Evolutionary conservation across 2,329 filamentous ascomycete genomes (phyloP), one percentile per base, ranked within the genome.

Genomic region (Fusarium setosum): DNA sequence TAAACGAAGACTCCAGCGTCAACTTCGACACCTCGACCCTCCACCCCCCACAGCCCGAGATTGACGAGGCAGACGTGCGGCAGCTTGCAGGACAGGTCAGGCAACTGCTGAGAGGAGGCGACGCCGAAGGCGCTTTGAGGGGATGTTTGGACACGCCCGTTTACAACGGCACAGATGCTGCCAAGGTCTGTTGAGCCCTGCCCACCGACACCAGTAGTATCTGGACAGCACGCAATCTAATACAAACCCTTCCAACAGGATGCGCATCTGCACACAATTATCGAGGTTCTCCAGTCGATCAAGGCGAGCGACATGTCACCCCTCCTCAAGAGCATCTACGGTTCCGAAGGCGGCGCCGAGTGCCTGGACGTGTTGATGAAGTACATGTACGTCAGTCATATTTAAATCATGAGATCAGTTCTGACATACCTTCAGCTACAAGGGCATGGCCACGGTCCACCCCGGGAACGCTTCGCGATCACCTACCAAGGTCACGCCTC

Each of bases 301-400:
- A 94, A 97, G 77, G 94, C 96, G 75, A 92, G 92, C 72, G 96
- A 99, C 72, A 98, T 98, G 92, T 93, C 90, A 66, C 92, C 93
- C 13, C 89, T 98, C 73, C 83, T 99, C 69, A 89, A 90, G 80
- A 88, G 90, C 58, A 91, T 98, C 74, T 94, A 96, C 81, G 83
- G 83, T 60, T 89, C 90, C 11, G 88, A 92, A 49, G 92, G 92
- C 63, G 96, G 96, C 24, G 88, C 88, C 63, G 96, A 98, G 80
- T 86, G 92, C 62, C 82, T 97, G 69, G 96, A 99, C 78, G 93
- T 95, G 50, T 82, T 99, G 77, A 97, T 97, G 92, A 99, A 99
- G 83, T 99, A 97, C 81, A 84, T 97, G 89, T 97, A 88, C 74
- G 91, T 84, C 37, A 23, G n/a, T 44, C 13, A 32, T 32, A 17